Evolutionary conservation across 2,329 filamentous ascomycete genomes (phyloP).

Genomic region (Fusarium sp.): DNA sequence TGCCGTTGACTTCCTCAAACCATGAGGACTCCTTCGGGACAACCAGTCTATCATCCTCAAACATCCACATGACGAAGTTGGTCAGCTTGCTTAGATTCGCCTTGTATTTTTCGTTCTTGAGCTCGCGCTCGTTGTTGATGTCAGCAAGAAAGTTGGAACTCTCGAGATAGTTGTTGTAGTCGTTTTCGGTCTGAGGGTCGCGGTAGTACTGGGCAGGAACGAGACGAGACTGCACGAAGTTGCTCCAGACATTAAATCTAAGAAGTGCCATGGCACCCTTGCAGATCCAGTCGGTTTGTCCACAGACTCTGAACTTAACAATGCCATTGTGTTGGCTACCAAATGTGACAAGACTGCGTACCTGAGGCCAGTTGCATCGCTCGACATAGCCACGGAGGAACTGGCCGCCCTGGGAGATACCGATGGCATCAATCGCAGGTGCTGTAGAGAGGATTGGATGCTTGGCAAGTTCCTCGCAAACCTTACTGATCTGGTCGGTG

Average conservation of each 20-base stretch:
- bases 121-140: constrained; percentile 89
- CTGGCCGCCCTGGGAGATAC: constrained; percentile 95
- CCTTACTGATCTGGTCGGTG: constrained; percentile 78
- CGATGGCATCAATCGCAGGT: constrained; percentile 88
- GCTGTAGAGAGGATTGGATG: constrained; percentile 86
- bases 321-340: constrained; percentile 96
- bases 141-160: constrained; percentile 91
- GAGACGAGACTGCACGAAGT: constrained; percentile 80
- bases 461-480: constrained; percentile 81
- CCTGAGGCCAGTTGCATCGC: constrained; percentile 81
- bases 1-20: constrained; percentile 88
- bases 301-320: constrained; percentile 82
- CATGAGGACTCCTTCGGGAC: constrained; percentile 91
- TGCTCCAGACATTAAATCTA: constrained; percentile 82
- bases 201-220: constrained; percentile 98
- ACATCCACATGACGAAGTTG: constrained; percentile 90
- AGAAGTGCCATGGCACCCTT: constrained; percentile 83
- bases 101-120: constrained; percentile 82
- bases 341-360: constrained; percentile 87
- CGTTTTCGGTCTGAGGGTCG: constrained; percentile 60
- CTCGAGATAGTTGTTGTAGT: constrained; percentile 79
- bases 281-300: constrained; percentile 81
- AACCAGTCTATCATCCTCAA: constrained; percentile 86
- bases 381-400: constrained; percentile 94
- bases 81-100: constrained; percentile 76